phyloP scores from a whole-genome alignment of 2,329 filamentous ascomycete species.

The Epichloe sibirici region DNA sequence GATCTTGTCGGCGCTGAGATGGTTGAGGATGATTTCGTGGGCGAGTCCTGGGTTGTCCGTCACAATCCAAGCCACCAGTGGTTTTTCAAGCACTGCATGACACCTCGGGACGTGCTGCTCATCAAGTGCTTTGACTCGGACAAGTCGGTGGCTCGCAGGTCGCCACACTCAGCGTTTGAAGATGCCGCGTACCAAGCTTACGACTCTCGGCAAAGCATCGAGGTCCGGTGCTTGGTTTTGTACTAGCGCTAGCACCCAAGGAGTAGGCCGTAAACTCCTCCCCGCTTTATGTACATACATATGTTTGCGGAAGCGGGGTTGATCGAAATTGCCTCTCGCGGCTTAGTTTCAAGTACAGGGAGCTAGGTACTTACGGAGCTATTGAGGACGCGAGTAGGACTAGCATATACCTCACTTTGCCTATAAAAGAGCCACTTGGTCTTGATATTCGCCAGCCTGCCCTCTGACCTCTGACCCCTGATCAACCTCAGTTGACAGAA shows the following conservation, averaged over 20 bases:
- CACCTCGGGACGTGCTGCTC: slow-evolving; percentile 40
- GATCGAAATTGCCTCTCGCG: not conserved
- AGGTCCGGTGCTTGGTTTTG: slow-evolving; percentile 51
- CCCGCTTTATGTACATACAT: too few species aligned
- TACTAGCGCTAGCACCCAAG: slow-evolving; percentile 27
- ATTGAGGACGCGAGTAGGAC: too few species aligned
- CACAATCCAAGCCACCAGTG: slow-evolving; percentile 32
- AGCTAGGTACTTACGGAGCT: too few species aligned
- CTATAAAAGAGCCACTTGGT: too few species aligned
- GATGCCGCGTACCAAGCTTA: slow-evolving; percentile 40
- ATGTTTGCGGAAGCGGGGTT: not conserved
- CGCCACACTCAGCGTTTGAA: slow-evolving; percentile 42
- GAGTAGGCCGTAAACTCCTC: not conserved
- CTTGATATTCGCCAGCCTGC: too few species aligned
- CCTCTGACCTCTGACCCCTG: too few species aligned
- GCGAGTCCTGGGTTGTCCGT: slow-evolving; percentile 35
- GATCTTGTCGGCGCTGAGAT: slow-evolving; percentile 38
- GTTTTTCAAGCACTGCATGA: slow-evolving; percentile 40
- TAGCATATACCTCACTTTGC: too few species aligned
- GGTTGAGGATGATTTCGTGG: slow-evolving; percentile 35
- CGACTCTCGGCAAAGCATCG: slow-evolving; percentile 48
- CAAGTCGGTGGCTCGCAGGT: slow-evolving; percentile 36
- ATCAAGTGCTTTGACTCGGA: slow-evolving; percentile 55
- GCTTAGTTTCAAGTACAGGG: too few species aligned
- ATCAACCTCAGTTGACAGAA: too few species aligned